Conservation (phyloP, 176 grass and related monocot species). For the Musa beccarii region DNA sequence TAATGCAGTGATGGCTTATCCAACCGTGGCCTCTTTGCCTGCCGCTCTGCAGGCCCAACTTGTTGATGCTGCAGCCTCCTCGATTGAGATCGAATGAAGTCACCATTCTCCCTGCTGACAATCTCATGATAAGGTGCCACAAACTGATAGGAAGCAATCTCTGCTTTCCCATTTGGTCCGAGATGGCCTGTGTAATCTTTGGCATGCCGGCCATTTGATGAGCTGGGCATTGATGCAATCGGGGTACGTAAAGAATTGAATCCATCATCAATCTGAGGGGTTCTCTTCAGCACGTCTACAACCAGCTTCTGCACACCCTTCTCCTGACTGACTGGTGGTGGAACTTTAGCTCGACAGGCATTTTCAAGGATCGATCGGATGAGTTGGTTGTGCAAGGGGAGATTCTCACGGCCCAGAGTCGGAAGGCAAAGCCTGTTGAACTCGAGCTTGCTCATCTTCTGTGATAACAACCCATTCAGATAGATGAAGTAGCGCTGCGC, state of each 20-base stretch:
- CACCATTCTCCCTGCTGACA: slow-evolving; percentile 36
- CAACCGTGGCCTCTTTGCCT: neutral
- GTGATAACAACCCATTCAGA: slow-evolving; percentile 49
- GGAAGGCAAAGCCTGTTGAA: slow-evolving; percentile 58
- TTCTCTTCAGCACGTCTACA: neutral
- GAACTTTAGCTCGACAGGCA: slow-evolving; percentile 39
- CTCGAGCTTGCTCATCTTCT: slow-evolving; percentile 63
- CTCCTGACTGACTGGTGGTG: slow-evolving; percentile 21
- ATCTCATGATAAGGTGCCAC: slow-evolving; percentile 17
- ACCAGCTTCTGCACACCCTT: neutral
- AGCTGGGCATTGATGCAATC: neutral
- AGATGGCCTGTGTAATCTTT: slow-evolving; percentile 30
- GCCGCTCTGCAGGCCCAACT: slow-evolving; percentile 3
- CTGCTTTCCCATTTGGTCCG: slow-evolving; percentile 28
- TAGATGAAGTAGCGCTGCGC: slow-evolving; percentile 45
- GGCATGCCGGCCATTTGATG: slow-evolving; percentile 18
- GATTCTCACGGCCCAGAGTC: slow-evolving; percentile 46
- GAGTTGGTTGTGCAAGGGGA: slow-evolving; percentile 60
- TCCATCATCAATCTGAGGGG: slow-evolving; percentile 14
- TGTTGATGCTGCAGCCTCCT: slow-evolving; percentile 11
- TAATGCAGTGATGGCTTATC: neutral
- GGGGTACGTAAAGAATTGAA: neutral
- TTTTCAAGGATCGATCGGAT: slow-evolving; percentile 58
- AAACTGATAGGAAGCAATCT: slow-evolving; percentile 24
- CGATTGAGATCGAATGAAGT: neutral